Evolutionary conservation across 1,284 basidiomycete species (phyloP), one percentile per base, ranked within the genome.

Genomic region (Trametes versicolor): DNA sequence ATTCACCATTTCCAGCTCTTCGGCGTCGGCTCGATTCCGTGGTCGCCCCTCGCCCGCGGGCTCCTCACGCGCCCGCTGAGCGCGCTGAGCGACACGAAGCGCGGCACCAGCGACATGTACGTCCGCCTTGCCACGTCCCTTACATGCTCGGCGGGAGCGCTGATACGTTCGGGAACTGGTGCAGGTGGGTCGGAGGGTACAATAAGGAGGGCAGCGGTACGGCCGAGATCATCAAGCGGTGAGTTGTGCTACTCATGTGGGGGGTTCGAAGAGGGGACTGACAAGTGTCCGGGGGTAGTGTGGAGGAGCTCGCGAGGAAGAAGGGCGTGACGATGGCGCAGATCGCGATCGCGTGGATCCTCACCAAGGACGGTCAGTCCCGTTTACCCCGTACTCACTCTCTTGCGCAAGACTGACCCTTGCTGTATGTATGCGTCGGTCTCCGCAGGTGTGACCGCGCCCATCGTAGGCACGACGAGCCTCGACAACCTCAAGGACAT

Each of bases 31-130:
- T 70, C 77, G 32, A 79, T 81, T 39, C 80, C 82, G 0, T 83
- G 79, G 78, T 85, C 84, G 4, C 84, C 85, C 2, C 76, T 87
- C 21, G 85, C 82, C 4, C 76, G 83, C 50, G 85, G 85, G 2
- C 66, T 83, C 9, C 74, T 85, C 6, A 78, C 80, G 21, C 78
- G 84, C 9, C 83, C 84, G 3, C 62, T 79, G 61, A 60, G 67
- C 19, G 75, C 73, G 6, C 54, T 73, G 23, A 77, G 72, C 0
- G 83, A 84, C n/a, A n/a, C n/a, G n/a, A n/a, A n/a, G n/a, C n/a
- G n/a, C n/a, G n/a, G n/a, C n/a, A n/a, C n/a, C n/a, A n/a, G n/a
- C n/a, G n/a, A n/a, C n/a, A n/a, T n/a, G n/a, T n/a, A n/a, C 9
- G 41, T 75, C 6, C 5, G 21, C 10, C 2, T 2, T 2, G 9